Evolutionary conservation across 345 rosid species (phyloP).

Genomic region (Euphorbia peplus): DNA sequence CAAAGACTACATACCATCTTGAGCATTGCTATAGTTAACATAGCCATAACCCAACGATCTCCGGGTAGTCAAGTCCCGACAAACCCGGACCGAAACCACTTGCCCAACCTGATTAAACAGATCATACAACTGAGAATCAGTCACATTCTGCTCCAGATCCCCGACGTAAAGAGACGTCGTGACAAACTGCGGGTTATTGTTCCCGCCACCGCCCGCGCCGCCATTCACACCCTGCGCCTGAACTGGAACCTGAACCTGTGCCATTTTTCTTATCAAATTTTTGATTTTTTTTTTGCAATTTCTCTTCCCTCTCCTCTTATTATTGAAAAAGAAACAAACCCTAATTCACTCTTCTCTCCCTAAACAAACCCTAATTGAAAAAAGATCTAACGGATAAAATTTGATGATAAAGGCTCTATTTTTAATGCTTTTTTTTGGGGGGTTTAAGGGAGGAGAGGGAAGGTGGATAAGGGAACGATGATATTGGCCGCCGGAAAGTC

Average conservation of each 20-base stretch:
- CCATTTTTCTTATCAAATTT: constrained; percentile 39
- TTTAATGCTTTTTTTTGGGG: constrained; percentile 22
- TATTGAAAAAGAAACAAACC: constrained; percentile 20
- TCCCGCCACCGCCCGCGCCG: too few relatives aligned
- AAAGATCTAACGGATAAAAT: constrained; percentile 10
- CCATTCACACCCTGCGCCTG: constrained; percentile 54
- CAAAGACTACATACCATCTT: constrained; percentile 52
- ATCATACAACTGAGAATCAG: constrained; percentile 81
- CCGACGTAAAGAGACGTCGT: constrained; percentile 92
- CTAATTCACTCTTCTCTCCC: too few relatives aligned
- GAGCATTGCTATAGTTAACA: constrained; percentile 67
- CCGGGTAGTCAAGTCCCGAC: constrained; percentile 69
- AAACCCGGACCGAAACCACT: constrained; percentile 79
- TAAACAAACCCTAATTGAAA: constrained; percentile 16
- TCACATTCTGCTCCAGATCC: constrained; percentile 73
- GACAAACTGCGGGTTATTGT: constrained; percentile 42
- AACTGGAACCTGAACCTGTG: constrained; percentile 60
- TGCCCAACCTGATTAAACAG: constrained; percentile 77
- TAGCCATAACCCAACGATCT: constrained; percentile 90
- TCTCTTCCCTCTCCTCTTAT: constrained; percentile 80
- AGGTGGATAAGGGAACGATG: constrained; percentile 28
- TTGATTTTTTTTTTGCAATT: constrained; percentile 7
- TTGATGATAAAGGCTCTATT: constrained; percentile 8
- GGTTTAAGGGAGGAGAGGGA: constrained; percentile 45
- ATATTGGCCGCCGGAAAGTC: constrained; percentile 46